phyloP scores from a whole-genome alignment of 1,284 basidiomycete species.

The Leccinum solheimii region DNA sequence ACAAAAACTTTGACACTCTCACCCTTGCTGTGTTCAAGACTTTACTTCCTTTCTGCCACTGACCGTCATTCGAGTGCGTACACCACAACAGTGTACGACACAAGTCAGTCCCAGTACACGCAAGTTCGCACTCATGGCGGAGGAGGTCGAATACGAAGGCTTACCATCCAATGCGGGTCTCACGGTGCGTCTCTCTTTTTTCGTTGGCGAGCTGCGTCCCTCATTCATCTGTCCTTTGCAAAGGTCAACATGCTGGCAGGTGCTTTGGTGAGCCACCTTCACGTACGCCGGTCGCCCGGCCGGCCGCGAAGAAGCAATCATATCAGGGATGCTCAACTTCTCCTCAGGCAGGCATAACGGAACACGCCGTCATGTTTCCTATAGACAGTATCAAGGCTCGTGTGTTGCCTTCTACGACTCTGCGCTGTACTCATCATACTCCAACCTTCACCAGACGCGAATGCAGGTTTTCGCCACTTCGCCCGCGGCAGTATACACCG shows the following conservation, averaged over 20 bases:
- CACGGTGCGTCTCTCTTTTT: slow-evolving; percentile 46
- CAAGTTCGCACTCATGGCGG: slow-evolving; percentile 41
- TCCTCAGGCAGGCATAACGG: slow-evolving; percentile 91
- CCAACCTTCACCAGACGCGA: slow-evolving; percentile 68
- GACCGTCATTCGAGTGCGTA: slow-evolving; percentile 2
- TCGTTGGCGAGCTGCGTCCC: background rate
- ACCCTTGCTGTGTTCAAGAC: background rate
- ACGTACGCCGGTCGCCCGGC: slow-evolving; percentile 2
- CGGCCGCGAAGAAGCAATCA: background rate
- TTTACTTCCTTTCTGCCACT: slow-evolving; percentile 9
- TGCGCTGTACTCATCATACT: slow-evolving; percentile 5
- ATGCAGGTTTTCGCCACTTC: slow-evolving; percentile 96
- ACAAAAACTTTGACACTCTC: slow-evolving; percentile 12
- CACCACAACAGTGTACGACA: slow-evolving; percentile 4
- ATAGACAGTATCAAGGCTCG: slow-evolving; percentile 96
- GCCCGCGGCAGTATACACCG: slow-evolving; percentile 83
- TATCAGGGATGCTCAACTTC: slow-evolving; percentile 14
- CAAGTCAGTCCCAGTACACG: slow-evolving; percentile 5
- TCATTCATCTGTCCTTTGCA: slow-evolving; percentile 5
- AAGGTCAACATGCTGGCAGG: slow-evolving; percentile 98
- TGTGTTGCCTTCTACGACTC: slow-evolving; percentile 6
- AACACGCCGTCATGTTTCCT: slow-evolving; percentile 99
- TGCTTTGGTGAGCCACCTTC: slow-evolving; percentile 69
- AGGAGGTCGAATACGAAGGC: slow-evolving; percentile 77
- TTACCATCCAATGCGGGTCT: slow-evolving; percentile 75